Base-by-base conservation (phyloP, 2,329 filamentous ascomycete species). In the Sporothrix protearum region DNA sequence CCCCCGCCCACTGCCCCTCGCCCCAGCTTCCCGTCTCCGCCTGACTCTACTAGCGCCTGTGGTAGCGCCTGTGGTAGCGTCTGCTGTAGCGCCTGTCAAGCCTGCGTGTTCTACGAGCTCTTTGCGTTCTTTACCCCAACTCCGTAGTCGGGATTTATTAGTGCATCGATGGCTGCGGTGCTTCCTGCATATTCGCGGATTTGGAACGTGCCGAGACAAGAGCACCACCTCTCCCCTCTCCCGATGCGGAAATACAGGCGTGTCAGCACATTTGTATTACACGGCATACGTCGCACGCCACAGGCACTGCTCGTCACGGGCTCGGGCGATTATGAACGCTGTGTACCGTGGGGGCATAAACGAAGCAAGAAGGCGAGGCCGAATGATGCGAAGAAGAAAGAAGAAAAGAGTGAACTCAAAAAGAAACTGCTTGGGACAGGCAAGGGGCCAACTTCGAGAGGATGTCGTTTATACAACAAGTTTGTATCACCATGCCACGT, bases 191-290 rank as follows among this genome's bases (percentile, higher is more conserved):
- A 22, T 64, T 45, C 22, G 59, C 36, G 59, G 36, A 28, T 28
- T 64, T 64, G 59, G 36, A 45, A 36, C 36, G 59, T 64, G 59
- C 59, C 59, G 36, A 64, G 59, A 64, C 59, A 10, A 45, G n/a
- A 10, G 4, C 19, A 25, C 36, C 36, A n/a, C 33, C 16, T 39
- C 36, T 64, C 19, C 63, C 63, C 42, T 30, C 42, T 67, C 42
- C 64, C 64, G 64, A 68, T 53, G 45, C 45, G 47, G 64, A 68
- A 68, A 68, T 28, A 68, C 45, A 16, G 39, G 64, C 47, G 8
- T 39, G 30, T 68, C 64, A 68, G 64, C 64, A 53, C 30, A 25
- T 51, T 51, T 68, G 12, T 19, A 68, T 39, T 39, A 53, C 64
- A 53, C 64, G 30, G 19, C 45, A 68, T 53, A 55, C 25, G 30